Conservation (phyloP, 2,329 filamentous ascomycete species). For the Aureobasidium sp. region DNA sequence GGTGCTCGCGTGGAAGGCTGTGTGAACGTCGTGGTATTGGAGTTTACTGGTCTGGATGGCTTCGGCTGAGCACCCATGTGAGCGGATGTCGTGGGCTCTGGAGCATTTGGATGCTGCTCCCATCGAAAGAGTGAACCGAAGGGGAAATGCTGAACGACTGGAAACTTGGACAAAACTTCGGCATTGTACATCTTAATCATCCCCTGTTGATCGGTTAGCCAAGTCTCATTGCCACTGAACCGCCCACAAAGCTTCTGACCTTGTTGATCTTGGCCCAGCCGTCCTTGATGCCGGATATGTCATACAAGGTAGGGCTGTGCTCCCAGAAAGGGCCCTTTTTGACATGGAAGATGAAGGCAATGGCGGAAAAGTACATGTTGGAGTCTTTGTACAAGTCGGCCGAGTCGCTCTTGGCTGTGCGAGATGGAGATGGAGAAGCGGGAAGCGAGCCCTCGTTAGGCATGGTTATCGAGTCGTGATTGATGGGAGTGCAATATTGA, state of each 20-base stretch:
- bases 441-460: conserved; percentile 72
- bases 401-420: conserved; percentile 46
- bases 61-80: conserved; percentile 28
- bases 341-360: conserved; percentile 96
- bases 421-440: conserved; percentile 59
- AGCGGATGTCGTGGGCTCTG: conserved; percentile 20
- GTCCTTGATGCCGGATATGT: conserved; percentile 80
- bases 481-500: conserved; percentile 62
- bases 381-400: conserved; percentile 36
- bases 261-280: conserved; percentile 97
- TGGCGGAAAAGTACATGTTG: conserved; percentile 83
- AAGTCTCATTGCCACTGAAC: neutral
- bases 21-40: conserved; percentile 8
- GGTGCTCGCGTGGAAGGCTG: conserved; percentile 20
- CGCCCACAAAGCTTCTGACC: conserved; percentile 21
- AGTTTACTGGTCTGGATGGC: neutral
- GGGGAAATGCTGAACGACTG: conserved; percentile 87
- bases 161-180: conserved; percentile 93
- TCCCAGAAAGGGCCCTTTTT: conserved; percentile 93
- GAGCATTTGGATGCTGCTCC: conserved; percentile 39
- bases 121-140: conserved; percentile 46
- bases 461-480: conserved; percentile 35
- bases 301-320: conserved; percentile 88
- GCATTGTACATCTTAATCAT: conserved; percentile 99
- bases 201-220: conserved; percentile 46